phyloP scores from a whole-genome alignment of 352 stramenopile genomes.

The Phytopythium delawarense region DNA sequence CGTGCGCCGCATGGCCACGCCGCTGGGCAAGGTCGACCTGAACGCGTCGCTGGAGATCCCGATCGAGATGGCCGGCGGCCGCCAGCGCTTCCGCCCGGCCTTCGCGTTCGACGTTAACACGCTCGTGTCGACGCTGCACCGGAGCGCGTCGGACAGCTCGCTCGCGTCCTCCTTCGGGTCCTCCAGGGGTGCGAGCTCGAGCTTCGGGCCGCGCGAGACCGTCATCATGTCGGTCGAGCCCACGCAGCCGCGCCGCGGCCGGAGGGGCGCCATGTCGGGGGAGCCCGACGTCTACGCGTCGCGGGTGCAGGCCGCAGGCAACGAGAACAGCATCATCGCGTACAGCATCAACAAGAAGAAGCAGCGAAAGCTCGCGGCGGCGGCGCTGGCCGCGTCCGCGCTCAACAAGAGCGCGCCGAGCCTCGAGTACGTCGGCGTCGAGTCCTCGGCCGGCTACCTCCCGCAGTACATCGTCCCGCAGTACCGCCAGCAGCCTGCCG shows the following conservation, averaged over 20 bases:
- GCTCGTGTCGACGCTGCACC: constrained; percentile 35
- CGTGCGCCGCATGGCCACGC: constrained; percentile 33
- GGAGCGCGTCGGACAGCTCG: constrained; percentile 18
- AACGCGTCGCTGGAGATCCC: constrained; percentile 33
- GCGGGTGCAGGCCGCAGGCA: constrained; percentile 8
- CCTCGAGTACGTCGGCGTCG: constrained; percentile 29
- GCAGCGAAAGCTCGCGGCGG: constrained; percentile 43
- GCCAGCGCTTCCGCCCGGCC: constrained; percentile 33
- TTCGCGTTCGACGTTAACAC: constrained; percentile 59
- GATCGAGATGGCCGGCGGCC: constrained; percentile 3
- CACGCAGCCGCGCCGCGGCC: constrained; percentile 23
- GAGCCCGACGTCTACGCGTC: constrained; percentile 24
- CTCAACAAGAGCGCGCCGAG: constrained; percentile 12
- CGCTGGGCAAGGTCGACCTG: constrained; percentile 28
- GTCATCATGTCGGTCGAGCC: constrained; percentile 11
- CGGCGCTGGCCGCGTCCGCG: constrained; percentile 27
- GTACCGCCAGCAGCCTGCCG: constrained; percentile 18
- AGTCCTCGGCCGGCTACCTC: constrained; percentile 21
- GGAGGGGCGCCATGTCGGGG: constrained; percentile 36
- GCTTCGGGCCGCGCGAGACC: constrained; percentile 4
- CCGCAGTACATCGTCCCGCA: constrained; percentile 27
- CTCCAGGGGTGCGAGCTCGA: constrained; percentile 13
- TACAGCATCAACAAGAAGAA: constrained; percentile 62
- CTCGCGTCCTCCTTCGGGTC: constrained; percentile 34
- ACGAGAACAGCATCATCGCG: constrained; percentile 44